Conservation (phyloP, 1,284 basidiomycete species). For the Malassezia obtusa region DNA sequence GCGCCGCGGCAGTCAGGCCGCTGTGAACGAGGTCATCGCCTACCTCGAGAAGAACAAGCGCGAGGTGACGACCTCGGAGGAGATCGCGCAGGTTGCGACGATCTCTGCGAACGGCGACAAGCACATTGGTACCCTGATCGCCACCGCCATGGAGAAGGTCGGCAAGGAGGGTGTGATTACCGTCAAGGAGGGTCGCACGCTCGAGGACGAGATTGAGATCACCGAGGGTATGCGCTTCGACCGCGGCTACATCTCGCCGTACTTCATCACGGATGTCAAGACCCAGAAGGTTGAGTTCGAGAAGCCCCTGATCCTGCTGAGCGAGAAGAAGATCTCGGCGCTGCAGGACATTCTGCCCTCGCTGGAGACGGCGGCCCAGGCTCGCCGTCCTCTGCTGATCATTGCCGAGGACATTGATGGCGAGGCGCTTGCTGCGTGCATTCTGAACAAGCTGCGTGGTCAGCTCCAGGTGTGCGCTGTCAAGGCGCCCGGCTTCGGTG, state of each 20-base stretch:
- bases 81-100: conserved; percentile 95
- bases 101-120: conserved; percentile 95
- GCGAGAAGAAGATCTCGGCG: conserved; percentile 94
- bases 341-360: conserved; percentile 91
- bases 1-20: conserved; percentile 86
- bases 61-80: conserved; percentile 88
- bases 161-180: conserved; percentile 99
- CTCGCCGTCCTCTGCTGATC: conserved; percentile 83
- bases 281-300: conserved; percentile 92
- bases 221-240: conserved; percentile 99
- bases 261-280: conserved; percentile 99
- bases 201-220: conserved; percentile 95
- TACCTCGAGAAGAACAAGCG: conserved; percentile 83
- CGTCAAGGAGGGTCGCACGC: conserved; percentile 94
- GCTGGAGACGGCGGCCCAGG: conserved; percentile 81
- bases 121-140: conserved; percentile 88
- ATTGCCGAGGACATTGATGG: conserved; percentile 96
- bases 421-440: conserved; percentile 91
- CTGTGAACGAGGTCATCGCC: conserved; percentile 87
- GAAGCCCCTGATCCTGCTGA: conserved; percentile 84
- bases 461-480: conserved; percentile 85
- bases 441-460: conserved; percentile 96
- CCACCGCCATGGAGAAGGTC: conserved; percentile 99
- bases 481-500: conserved; percentile 96
- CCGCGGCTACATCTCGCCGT: conserved; percentile 94